These are phyloP conservation scores for Helminthosporium solani DNA, from an alignment of 2,329 filamentous ascomycete species.

Conservation along the genomic window DNA sequence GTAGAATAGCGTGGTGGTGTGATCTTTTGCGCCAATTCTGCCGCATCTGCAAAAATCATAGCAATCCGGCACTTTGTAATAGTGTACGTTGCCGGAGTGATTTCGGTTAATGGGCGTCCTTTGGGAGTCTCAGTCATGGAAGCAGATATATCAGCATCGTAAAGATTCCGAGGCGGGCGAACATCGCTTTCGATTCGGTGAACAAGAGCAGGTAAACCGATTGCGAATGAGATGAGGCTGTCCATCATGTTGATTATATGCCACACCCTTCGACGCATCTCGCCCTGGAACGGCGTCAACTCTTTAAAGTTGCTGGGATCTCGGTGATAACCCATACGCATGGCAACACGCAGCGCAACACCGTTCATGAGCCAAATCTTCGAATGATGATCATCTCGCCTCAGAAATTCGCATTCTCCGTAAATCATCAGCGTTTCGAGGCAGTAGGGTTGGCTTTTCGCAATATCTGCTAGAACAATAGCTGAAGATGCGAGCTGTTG, in stretches of 20 bases:
- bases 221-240: constrained; percentile 34
- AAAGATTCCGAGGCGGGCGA: constrained; percentile 38
- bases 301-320: constrained; percentile 32
- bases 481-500: constrained; percentile 29
- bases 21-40: constrained; percentile 42
- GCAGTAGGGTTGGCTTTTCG: constrained; percentile 23
- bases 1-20: constrained; percentile 38
- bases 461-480: constrained; percentile 26
- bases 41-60: constrained; percentile 42
- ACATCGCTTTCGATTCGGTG: constrained; percentile 40
- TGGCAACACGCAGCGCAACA: constrained; percentile 22
- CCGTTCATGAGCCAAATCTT: constrained; percentile 29
- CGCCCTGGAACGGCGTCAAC: constrained; percentile 37
- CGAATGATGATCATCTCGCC: constrained; percentile 21
- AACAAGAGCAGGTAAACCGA: constrained; percentile 38
- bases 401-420: constrained; percentile 21
- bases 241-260: constrained; percentile 37
- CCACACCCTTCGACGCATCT: constrained; percentile 43
- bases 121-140: constrained; percentile 22
- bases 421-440: constrained; percentile 19
- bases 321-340: constrained; percentile 44
- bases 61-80: constrained; percentile 39
- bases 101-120: constrained; percentile 16
- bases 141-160: constrained; percentile 41
- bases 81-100: constrained; percentile 38